Evolutionary conservation across 495 filamentous ascomycete species (phyloP).

Genomic region (Annulohypoxylon stygium): DNA sequence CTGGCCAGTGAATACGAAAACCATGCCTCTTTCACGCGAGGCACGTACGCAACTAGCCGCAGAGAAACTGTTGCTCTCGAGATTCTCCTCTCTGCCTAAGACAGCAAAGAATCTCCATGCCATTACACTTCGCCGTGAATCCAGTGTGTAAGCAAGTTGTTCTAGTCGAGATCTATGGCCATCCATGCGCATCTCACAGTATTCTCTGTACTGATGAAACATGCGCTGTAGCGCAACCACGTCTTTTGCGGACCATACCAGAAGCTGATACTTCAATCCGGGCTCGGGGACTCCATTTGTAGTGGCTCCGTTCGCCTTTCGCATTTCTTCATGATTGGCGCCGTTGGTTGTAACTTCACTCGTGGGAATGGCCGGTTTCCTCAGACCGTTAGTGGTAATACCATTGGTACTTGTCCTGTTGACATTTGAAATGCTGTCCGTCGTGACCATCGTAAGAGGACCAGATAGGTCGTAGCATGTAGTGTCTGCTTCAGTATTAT

Average conservation of each 20-base stretch:
- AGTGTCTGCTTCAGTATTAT: not conserved
- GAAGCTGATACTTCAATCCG: conserved; percentile 15
- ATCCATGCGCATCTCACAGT: conserved; percentile 12
- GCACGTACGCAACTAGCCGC: too few species aligned
- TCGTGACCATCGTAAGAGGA: too few species aligned
- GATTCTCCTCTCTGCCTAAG: not conserved
- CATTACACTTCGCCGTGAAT: conserved; percentile 38
- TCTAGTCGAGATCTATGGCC: too few species aligned
- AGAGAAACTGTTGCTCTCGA: too few species aligned
- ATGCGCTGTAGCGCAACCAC: conserved; percentile 24
- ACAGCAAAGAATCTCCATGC: conserved; percentile 32
- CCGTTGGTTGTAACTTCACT: too few species aligned
- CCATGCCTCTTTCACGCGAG: too few species aligned
- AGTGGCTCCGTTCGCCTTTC: not conserved
- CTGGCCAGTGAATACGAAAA: conserved; percentile 58
- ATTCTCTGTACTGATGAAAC: conserved; percentile 14
- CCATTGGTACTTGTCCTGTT: too few species aligned
- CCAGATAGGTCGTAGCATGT: too few species aligned
- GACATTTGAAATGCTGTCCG: too few species aligned
- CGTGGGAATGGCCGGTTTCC: too few species aligned
- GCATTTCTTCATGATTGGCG: too few species aligned
- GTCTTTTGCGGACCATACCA: conserved; percentile 37
- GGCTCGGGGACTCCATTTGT: not conserved
- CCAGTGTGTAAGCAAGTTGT: conserved; percentile 46
- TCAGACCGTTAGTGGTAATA: too few species aligned